Percentiles rank a stretch among this genome's conserved stretches.
These are phyloP conservation scores for Erythrophleum ivorense DNA, from an alignment of 331 rosid species.

Conservation along the genomic window DNA sequence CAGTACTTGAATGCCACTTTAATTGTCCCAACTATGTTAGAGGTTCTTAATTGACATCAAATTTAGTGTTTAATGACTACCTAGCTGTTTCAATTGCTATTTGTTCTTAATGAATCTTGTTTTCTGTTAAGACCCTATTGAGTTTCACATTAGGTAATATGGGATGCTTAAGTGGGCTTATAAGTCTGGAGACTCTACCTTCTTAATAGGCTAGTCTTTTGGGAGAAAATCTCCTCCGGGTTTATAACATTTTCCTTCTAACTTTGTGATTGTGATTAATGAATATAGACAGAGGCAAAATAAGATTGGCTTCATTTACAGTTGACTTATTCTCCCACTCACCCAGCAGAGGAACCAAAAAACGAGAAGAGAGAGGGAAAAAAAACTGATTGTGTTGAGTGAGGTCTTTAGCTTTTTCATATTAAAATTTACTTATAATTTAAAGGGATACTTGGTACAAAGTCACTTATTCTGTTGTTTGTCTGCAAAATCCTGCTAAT, in stretches of 20 bases:
- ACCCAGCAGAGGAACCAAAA: too few species aligned
- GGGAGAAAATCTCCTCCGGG: too few species aligned
- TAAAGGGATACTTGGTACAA: background rate
- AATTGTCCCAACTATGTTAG: background rate
- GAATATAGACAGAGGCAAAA: too few species aligned
- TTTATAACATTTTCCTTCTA: background rate
- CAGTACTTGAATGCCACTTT: background rate
- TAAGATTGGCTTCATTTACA: background rate
- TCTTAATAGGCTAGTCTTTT: too few species aligned
- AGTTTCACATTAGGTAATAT: background rate
- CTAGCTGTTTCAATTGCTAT: background rate
- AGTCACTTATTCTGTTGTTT: background rate
- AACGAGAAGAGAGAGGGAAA: too few species aligned
- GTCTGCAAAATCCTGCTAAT: background rate
- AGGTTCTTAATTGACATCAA: background rate
- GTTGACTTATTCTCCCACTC: background rate
- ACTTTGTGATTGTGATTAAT: background rate
- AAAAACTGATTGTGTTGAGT: too few species aligned
- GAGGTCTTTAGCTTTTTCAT: too few species aligned
- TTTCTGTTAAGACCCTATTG: too few species aligned
- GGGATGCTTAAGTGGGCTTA: too few species aligned
- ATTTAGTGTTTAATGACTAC: background rate
- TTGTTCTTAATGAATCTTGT: background rate
- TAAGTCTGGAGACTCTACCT: too few species aligned
- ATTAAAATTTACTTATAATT: background rate